Conservation (phyloP, 257 asterid species). For the Ophiorrhiza pumila region DNA sequence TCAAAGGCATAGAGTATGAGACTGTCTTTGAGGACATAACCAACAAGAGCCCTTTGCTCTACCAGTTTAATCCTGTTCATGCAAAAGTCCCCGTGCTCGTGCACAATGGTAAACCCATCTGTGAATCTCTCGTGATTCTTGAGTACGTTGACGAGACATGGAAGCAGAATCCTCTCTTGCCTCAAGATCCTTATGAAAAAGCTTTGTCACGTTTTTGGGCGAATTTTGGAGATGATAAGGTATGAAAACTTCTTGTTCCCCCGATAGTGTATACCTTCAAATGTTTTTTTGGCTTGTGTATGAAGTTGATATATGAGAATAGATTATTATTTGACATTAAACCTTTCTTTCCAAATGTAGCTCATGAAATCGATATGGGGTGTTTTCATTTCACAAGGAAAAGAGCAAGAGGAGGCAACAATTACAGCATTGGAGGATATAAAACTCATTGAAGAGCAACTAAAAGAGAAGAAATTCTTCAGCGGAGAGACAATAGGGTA, state of each 20-base stretch:
- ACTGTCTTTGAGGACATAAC: conserved; percentile 45
- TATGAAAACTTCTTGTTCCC: conserved; percentile 26
- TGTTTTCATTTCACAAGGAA: conserved; percentile 31
- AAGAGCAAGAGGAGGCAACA: conserved; percentile 41
- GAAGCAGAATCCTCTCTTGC: conserved; percentile 55
- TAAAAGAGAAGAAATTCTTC: conserved; percentile 50
- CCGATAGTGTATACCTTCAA: no score
- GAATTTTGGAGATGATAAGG: conserved; percentile 66
- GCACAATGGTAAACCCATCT: conserved; percentile 65
- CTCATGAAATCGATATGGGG: conserved; percentile 39
- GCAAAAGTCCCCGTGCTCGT: conserved; percentile 60
- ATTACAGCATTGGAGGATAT: conserved; percentile 32
- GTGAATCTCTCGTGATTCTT: conserved; percentile 71
- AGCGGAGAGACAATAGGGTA: conserved; percentile 62
- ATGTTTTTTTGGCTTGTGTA: no score
- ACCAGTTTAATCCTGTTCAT: conserved; percentile 54
- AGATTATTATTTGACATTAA: neutral
- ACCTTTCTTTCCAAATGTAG: conserved; percentile 30
- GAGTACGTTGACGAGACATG: conserved; percentile 73
- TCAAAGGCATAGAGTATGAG: conserved; percentile 56
- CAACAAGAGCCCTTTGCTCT: conserved; percentile 52
- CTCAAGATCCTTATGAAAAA: conserved; percentile 60
- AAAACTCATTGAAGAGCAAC: conserved; percentile 41
- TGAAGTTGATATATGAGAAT: neutral
- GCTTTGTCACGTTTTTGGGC: conserved; percentile 74